Evolutionary conservation across 169 alveolate genomes (phyloP), one percentile per base, ranked within the genome.

Genomic region (Plasmodium fragile): DNA sequence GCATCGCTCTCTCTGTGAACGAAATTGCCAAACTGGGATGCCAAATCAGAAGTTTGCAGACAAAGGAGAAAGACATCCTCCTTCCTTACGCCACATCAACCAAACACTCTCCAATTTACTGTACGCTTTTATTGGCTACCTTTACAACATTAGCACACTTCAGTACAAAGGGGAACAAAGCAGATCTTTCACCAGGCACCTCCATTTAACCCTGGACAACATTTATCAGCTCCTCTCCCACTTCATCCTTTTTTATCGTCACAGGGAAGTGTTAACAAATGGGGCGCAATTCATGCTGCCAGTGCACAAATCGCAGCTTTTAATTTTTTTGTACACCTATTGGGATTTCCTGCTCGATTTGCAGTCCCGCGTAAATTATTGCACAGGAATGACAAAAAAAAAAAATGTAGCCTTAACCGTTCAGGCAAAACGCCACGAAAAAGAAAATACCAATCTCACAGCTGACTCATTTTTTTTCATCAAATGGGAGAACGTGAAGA

Each of bases 281-380:
- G 30, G 45, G 4, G 1, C 75, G 4, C 3, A 49, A 6, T 85
- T 85, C 79, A 52, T 85, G 22, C 36, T 85, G 22, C 84, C 93
- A 13, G 25, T 85, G n/a, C 93, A 85, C 59, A 85, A 85, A 77
- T 85, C 93, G 25, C 93, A 85, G 55, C 85, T 85, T 32, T 53
- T 85, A 45, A 85, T 77, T 52, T 85, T 85, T 73, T 49, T 85
- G n/a, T 85, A 85, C 70, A 85, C 84, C n/a, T 85, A 73, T 22
- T 85, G 84, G 85, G 34, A 18, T 30, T 85, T 73, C 69, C 43
- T 85, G 2, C 36, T 25, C 4, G 84, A 85, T 73, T 49, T 85
- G 65, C 65, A 30, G 28, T 53, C 28, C 69, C 6, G 41, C 22
- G 36, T 52, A 53, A 1, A 49, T 75, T 16, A 43, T 18, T 28